phyloP scores from a whole-genome alignment of 1,284 basidiomycete genomes.

The Vanrija humicola region DNA sequence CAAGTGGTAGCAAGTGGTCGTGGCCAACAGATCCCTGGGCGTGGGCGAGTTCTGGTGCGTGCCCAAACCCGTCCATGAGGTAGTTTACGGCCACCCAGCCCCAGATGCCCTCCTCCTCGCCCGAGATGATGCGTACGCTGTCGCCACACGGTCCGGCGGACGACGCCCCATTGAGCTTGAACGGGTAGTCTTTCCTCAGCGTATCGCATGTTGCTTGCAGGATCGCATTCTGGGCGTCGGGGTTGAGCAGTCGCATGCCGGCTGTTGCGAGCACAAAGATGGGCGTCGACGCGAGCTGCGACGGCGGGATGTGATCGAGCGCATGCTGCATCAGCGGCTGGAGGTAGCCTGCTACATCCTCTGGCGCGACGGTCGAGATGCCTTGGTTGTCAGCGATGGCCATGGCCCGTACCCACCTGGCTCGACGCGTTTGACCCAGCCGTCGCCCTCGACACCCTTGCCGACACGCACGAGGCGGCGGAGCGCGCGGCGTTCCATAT shows the following conservation, averaged over 20 bases:
- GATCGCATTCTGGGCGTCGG: constrained; percentile 66
- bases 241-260: constrained; percentile 85
- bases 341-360: constrained; percentile 70
- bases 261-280: constrained; percentile 94
- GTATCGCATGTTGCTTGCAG: constrained; percentile 73
- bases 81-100: constrained; percentile 99
- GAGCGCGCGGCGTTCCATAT: constrained; percentile 42
- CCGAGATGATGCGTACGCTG: constrained; percentile 86
- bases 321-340: constrained; percentile 81
- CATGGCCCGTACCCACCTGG: constrained; percentile 65
- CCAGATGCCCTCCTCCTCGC: constrained; percentile 96
- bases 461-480: constrained; percentile 73
- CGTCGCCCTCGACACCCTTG: constrained; percentile 78
- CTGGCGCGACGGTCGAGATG: constrained; percentile 72
- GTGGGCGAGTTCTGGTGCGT: constrained; percentile 36
- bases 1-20: constrained; percentile 43
- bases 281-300: constrained; percentile 75
- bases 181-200: constrained; percentile 63
- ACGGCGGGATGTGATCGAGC: constrained; percentile 74
- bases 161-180: constrained; percentile 51
- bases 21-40: constrained; percentile 2
- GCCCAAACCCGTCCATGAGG: constrained; percentile 92
- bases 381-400: constrained; percentile 55
- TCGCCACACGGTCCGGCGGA: constrained; percentile 73
- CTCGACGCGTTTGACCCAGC: constrained; percentile 89